Conservation (phyloP, 2,329 filamentous ascomycete genomes). For the Colletotrichum liaoningense region DNA sequence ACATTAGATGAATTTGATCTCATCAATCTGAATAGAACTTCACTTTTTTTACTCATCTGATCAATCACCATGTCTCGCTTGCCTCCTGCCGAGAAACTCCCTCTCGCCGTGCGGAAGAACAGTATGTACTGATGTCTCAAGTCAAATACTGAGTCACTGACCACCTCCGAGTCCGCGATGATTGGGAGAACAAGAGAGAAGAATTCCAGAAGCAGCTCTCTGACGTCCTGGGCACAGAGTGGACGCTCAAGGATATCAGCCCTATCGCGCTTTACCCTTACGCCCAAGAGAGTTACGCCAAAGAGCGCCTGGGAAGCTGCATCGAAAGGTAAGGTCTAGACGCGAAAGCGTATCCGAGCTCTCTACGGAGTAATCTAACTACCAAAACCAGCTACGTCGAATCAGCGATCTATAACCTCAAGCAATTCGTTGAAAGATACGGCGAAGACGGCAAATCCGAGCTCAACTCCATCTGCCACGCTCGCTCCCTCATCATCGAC, state of each 20-base stretch:
- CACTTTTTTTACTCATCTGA: not conserved
- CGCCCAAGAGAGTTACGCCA: constrained; percentile 52
- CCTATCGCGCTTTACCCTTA: constrained; percentile 61
- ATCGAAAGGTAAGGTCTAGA: constrained; percentile 51
- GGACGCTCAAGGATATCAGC: constrained; percentile 60
- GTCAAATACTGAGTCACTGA: constrained; percentile 35
- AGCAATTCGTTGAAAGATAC: constrained; percentile 49
- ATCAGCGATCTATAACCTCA: constrained; percentile 53
- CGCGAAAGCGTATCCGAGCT: not conserved
- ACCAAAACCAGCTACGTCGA: constrained; percentile 55
- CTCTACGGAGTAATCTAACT: not conserved
- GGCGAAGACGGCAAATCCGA: constrained; percentile 55
- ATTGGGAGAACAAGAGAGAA: constrained; percentile 60
- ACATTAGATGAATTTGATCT: not conserved
- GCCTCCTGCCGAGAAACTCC: constrained; percentile 61
- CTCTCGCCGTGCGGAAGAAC: constrained; percentile 64
- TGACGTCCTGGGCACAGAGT: constrained; percentile 56
- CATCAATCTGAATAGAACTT: not conserved
- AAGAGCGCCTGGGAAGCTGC: constrained; percentile 55
- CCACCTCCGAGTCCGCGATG: constrained; percentile 58
- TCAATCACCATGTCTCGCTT: constrained; percentile 49
- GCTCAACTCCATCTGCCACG: constrained; percentile 58
- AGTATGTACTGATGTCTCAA: constrained; percentile 44
- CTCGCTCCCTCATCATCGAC: constrained; percentile 59
- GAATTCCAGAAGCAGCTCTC: constrained; percentile 57